Conservation (phyloP, 768 basidiomycete genomes). For the Fomitopsis pulvina region DNA sequence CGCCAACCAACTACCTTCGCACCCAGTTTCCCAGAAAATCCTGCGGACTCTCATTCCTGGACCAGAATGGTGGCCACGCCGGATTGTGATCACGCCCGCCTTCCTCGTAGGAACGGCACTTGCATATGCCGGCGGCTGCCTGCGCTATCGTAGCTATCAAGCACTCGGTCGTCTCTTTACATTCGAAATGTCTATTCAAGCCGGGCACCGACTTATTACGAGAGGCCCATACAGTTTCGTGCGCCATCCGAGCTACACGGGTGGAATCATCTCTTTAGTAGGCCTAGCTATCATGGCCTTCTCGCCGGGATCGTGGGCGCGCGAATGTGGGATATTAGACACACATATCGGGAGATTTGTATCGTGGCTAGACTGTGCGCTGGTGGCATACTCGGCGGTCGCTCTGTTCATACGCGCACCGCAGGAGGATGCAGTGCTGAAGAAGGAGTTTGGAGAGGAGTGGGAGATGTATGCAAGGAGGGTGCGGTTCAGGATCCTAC, state of each 20-base stretch:
- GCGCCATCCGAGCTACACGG: slow-evolving; percentile 18
- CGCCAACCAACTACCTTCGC: neutral
- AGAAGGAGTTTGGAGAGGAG: slow-evolving; percentile 10
- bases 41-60: neutral
- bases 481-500: slow-evolving; percentile 8
- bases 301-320: slow-evolving; percentile 1
- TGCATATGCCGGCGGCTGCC: slow-evolving; percentile 4
- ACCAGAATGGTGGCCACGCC: neutral
- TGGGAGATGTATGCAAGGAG: slow-evolving; percentile 11
- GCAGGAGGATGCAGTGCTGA: slow-evolving; percentile 6
- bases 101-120: slow-evolving; percentile 13
- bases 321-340: slow-evolving; percentile 4
- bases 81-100: slow-evolving; percentile 5
- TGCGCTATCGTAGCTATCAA: slow-evolving; percentile 21
- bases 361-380: neutral
- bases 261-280: neutral
- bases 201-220: slow-evolving; percentile 14
- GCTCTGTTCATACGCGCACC: neutral
- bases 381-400: neutral
- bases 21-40: neutral
- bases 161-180: slow-evolving; percentile 16
- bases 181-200: slow-evolving; percentile 11
- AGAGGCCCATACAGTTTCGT: slow-evolving; percentile 16
- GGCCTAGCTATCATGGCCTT: neutral
- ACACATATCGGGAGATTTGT: neutral